Evolutionary conservation across 2,329 filamentous ascomycete species (phyloP), one percentile per base, ranked within the genome.

Genomic region (Penicillium sp.): DNA sequence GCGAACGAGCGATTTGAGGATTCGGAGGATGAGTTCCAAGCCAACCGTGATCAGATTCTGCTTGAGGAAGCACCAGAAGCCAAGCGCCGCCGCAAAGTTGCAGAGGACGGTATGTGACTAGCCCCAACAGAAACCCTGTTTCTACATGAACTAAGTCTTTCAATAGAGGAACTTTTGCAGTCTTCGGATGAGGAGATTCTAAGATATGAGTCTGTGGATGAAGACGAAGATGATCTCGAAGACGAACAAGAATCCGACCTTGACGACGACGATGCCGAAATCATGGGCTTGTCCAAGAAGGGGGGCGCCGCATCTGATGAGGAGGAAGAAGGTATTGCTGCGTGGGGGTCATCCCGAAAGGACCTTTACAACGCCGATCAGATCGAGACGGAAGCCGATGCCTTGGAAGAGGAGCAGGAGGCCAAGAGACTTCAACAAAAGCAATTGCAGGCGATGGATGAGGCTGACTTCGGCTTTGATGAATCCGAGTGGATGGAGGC

Each of bases 361-460:
- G 91, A 95, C 59, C 95, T 96, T 72, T 98, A 98, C 71, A 81
- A 95, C 72, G 88, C 89, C 57, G 91, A 98, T 68, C 73, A 73
- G 8, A 83, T 85, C 48, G 81, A 85, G 61, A 84, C 81, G 1
- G 83, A 85, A 61, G 79, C 81, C 51, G 83, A 85, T 69, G 93
- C 93, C 0, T 71, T 94, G 29, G 90, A 93, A 63, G 93, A 98
- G 74, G 94, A 98, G 69, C 82, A 79, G 9, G 94, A 98, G 67
- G 93, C 91, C 3, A 84, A 85, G 66, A 79, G 89, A 52, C 71
- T 98, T 51, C 91, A 97, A 67, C 84, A 90, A 70, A 96, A 95
- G 76, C 91, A 93, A 65, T 70, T 97, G 25, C 79, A 89, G 58
- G 84, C 86, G 56, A 93, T 98, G 87, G 81, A 83, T 5, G 90